Conservation (phyloP, 2,329 filamentous ascomycete genomes). For the Plectosphaerella sp. region DNA sequence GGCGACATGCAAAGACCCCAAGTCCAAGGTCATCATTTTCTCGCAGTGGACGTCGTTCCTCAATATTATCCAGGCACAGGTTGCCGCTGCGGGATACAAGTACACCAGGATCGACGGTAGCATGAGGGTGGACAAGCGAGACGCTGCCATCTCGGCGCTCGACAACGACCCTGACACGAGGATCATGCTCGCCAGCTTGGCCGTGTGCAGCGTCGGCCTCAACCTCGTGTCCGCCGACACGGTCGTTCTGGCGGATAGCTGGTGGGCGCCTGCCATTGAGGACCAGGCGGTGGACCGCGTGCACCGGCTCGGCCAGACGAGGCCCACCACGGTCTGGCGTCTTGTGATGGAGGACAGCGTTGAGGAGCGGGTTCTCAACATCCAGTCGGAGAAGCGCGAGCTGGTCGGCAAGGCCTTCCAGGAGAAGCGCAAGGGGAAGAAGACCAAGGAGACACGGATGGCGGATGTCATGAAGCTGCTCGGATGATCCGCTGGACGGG, state of each 20-base stretch:
- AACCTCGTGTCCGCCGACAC: conserved; percentile 85
- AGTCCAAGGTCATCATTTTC: conserved; percentile 69
- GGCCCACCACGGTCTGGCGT: conserved; percentile 73
- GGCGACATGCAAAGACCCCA: conserved; percentile 59
- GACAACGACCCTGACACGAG: conserved; percentile 63
- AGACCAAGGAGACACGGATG: conserved; percentile 53
- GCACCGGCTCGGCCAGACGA: conserved; percentile 77
- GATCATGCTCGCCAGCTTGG: conserved; percentile 76
- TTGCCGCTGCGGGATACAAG: conserved; percentile 54
- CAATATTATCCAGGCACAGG: conserved; percentile 64
- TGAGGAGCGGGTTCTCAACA: conserved; percentile 74
- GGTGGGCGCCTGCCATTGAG: conserved; percentile 91
- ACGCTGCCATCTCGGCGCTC: conserved; percentile 64
- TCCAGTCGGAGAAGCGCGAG: conserved; percentile 75
- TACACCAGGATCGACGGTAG: conserved; percentile 76
- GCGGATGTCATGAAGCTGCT: conserved; percentile 50
- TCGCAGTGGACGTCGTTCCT: conserved; percentile 76
- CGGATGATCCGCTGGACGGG: conserved; percentile 13
- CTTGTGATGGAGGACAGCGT: conserved; percentile 77
- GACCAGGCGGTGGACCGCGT: conserved; percentile 89
- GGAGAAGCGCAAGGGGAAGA: conserved; percentile 59
- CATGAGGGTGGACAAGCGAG: conserved; percentile 68
- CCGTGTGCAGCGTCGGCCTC: conserved; percentile 79
- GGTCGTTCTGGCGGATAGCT: conserved; percentile 77
- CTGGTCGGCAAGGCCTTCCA: conserved; percentile 75